Evolutionary conservation across 331 rosid species (phyloP), one percentile per base, ranked within the genome.

Genomic region (Stylosanthes scabra): DNA sequence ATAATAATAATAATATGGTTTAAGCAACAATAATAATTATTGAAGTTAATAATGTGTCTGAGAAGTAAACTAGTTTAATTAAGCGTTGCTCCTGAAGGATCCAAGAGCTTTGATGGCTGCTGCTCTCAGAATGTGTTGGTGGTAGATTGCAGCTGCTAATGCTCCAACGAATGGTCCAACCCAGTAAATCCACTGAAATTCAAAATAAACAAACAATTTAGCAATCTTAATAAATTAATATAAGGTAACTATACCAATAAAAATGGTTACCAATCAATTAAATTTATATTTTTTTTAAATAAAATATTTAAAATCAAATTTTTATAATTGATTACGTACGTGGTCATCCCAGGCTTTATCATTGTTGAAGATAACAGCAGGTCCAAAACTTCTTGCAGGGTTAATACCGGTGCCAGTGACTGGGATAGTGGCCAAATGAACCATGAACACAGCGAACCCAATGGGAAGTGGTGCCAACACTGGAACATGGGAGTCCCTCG

Each of bases 361-460:
- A 0, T 81, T 0, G 90, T 91, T 89, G 87, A 16, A 93, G 73
- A 91, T 93, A 1, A 91, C 98, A 59, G 98, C 98, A 1, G 98
- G 97, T 49, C 98, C 98, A 2, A 93, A 89, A 63, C 98, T 93
- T 49, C 98, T 93, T 2, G 98, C 98, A 0, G 98, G 98, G 91
- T 93, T 93, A 68, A 93, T 93, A 2, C 98, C 98, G 28, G 98
- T 93, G 0, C 98, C 98, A 1, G 98, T 93, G 27, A 93, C 81
- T 25, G 97, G 98, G 60, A 93, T 93, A 29, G 98, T 93, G 12
- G 94, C 98, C 83, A 93, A 83, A 82, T 93, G 98, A 74, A 93
- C 98, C 88, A 93, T 93, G 91, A 93, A 93, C 57, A 93, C 98
- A 12, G 98, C 97, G 50, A 93, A 93, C 10, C 98, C 98, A 72